These are phyloP conservation scores for Sugiyamaella japonica DNA, from an alignment of 1,139 yeast genomes.

Conservation along the genomic window DNA sequence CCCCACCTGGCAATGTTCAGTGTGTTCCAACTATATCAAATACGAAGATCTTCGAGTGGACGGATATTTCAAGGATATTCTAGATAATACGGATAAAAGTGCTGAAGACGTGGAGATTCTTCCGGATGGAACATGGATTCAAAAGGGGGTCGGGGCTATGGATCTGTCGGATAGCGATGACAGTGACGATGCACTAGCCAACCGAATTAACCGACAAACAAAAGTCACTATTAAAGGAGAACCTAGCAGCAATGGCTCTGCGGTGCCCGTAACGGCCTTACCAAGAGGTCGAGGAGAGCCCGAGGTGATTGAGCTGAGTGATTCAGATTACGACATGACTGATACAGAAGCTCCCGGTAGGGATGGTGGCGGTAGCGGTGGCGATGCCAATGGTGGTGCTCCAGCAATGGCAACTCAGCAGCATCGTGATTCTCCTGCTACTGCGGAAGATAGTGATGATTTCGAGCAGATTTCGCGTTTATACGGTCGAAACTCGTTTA, in stretches of 20 bases:
- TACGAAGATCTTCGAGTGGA: conserved; percentile 42
- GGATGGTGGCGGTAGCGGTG: background rate
- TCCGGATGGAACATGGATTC: conserved; percentile 44
- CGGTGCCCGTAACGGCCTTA: background rate
- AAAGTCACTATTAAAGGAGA: conserved; percentile 1
- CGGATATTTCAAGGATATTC: conserved; percentile 41
- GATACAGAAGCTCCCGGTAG: background rate
- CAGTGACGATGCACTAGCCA: conserved; percentile 18
- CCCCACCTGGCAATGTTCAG: conserved; percentile 47
- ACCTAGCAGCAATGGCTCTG: background rate
- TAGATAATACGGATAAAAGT: conserved; percentile 32
- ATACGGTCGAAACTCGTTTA: conserved; percentile 6
- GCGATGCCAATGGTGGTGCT: background rate
- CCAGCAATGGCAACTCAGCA: too few species aligned
- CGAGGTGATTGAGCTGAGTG: conserved; percentile 32
- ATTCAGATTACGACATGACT: conserved; percentile 29
- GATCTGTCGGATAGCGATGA: conserved; percentile 21
- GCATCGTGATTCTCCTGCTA: background rate
- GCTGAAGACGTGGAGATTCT: conserved; percentile 40
- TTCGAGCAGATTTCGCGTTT: background rate
- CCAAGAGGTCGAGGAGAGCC: conserved; percentile 8
- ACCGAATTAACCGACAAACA: conserved; percentile 6
- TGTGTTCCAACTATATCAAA: conserved; percentile 41
- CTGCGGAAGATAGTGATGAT: background rate
- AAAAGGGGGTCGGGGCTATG: conserved; percentile 23